These are phyloP conservation scores for Phellopilus nigrolimitatus DNA, from an alignment of 1,284 basidiomycete genomes.

Conservation along the genomic window DNA sequence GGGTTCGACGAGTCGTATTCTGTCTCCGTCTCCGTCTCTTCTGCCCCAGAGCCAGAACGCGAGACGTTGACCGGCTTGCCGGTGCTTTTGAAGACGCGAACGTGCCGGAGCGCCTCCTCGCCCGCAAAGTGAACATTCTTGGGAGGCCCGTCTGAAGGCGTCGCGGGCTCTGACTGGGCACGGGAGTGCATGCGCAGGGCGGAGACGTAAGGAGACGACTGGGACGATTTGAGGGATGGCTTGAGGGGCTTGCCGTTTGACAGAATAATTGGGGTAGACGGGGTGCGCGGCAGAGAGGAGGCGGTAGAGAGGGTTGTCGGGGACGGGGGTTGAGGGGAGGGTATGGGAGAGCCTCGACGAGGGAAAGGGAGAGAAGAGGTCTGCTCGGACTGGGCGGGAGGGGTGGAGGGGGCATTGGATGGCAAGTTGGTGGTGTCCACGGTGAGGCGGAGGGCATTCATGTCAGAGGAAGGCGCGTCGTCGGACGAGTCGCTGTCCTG, in stretches of 20 bases:
- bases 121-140: conserved; percentile 90
- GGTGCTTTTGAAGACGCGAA: conserved; percentile 78
- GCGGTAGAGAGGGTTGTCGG: conserved; percentile 23
- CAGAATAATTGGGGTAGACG: conserved; percentile 44
- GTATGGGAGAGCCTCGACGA: conserved; percentile 10
- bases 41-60: conserved; percentile 49
- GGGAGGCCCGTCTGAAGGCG: conserved; percentile 48
- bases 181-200: conserved; percentile 36
- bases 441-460: conserved; percentile 17
- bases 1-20: conserved; percentile 43
- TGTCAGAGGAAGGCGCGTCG: conserved; percentile 20
- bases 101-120: conserved; percentile 65
- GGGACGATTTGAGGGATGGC: conserved; percentile 76
- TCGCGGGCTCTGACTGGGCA: conserved; percentile 62
- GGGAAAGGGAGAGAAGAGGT: conserved; percentile 16
- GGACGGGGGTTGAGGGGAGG: conserved; percentile 24
- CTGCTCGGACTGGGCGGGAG: conserved; percentile 4
- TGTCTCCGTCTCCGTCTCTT: conserved; percentile 79
- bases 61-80: conserved; percentile 73
- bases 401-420: conserved; percentile 25
- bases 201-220: conserved; percentile 48
- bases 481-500: conserved; percentile 23
- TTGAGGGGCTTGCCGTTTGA: conserved; percentile 90
- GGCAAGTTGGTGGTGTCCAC: conserved; percentile 25
- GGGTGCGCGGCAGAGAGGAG: conserved; percentile 25